A percentile compares a stretch with the other conserved stretches of the same genome.
Conservation (phyloP, 495 filamentous ascomycete genomes). For the Xylaria flabelliformis region DNA sequence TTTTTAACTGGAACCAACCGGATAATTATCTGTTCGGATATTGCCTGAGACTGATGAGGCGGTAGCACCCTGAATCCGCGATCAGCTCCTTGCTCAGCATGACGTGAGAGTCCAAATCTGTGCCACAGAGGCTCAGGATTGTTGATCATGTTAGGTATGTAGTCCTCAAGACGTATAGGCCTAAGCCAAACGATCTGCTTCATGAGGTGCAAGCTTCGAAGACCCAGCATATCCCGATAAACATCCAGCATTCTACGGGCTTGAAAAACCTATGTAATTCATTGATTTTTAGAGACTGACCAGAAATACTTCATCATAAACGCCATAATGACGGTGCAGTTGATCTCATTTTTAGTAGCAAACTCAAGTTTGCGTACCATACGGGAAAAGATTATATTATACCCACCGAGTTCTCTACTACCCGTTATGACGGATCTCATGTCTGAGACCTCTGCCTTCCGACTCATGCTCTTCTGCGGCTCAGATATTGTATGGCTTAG, state of each 20-base stretch:
- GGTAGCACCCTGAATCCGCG: slow-evolving; percentile 1
- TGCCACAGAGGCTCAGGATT: slow-evolving; percentile 13
- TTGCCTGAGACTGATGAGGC: background rate
- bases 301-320: background rate
- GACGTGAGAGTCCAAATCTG: slow-evolving; percentile 2
- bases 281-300: background rate
- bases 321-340: background rate
- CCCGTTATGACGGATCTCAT: background rate
- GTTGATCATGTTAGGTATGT: background rate
- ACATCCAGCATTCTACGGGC: background rate
- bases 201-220: background rate
- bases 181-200: background rate
- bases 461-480: background rate
- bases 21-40: background rate
- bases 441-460: background rate
- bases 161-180: background rate
- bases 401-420: background rate
- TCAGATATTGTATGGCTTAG: background rate
- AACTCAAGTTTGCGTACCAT: background rate
- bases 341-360: background rate
- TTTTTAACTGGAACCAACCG: background rate
- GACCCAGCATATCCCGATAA: background rate
- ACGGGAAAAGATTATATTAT: background rate
- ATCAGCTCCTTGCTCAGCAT: background rate
- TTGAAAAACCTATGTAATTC: background rate